Base-by-base conservation (phyloP, 306 rosid genomes). In the Lathyrus oleraceus region DNA sequence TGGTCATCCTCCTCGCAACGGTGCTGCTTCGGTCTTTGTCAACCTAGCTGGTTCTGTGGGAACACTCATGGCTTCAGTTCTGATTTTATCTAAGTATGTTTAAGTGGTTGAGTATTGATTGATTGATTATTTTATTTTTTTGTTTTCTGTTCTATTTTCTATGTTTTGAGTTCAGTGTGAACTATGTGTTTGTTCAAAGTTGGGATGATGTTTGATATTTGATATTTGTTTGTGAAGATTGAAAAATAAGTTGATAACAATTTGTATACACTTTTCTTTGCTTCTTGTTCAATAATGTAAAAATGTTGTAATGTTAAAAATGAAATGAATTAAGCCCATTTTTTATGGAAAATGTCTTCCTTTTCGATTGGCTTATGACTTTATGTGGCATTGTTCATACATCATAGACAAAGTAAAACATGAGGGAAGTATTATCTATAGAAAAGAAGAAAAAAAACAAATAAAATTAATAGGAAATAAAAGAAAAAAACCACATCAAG, bases 31-130 rank as follows among this genome's bases (percentile, higher is more conserved):
- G 20, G 10, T 61, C 78, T 75, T 76, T 70, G 44, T 84, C 43
- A 72, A 70, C 69, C 65, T 76, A 36, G 59, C 83, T 42, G 85
- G 82, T 30, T 77, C 79, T 72, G 20, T 76, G 61, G 96, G 91
- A 80, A 87, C 89, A 43, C 67, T 88, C 84, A 78, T 78, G 74
- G 90, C 84, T 44, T 80, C 87, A 23, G 67, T 78, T 74, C 62
- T 85, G 14, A 7, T 79, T 68, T 83, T 91, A 28, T 74, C 82
- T 51, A 15, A 70, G 45, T n/a, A n/a, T n/a, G n/a, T n/a, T n/a
- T n/a, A n/a, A n/a, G n/a, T n/a, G n/a, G n/a, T n/a, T n/a, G n/a
- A n/a, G n/a, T 44, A 8, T 51, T 23, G 53, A 30, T 66, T 65
- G 67, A 32, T 20, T 65, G 56, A 49, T 51, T 70, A n/a, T 4